Conservation (phyloP, 2,329 filamentous ascomycete species). For the Beauveria pseudobassiana region DNA sequence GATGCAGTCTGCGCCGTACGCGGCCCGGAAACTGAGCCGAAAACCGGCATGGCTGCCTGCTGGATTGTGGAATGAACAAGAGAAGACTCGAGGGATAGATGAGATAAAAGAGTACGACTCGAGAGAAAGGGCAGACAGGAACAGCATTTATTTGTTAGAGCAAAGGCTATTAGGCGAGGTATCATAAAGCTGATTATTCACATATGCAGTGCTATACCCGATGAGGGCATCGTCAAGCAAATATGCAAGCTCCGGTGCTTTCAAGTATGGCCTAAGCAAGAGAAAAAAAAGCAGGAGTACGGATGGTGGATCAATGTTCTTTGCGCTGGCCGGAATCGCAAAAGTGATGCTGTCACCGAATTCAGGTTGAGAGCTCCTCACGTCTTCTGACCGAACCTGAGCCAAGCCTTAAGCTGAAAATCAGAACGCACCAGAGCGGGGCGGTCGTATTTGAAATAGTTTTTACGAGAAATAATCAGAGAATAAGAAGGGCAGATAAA, state of each 20-base stretch:
- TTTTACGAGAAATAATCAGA: neutral
- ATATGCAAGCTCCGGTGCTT: neutral
- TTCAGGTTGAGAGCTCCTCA: neutral
- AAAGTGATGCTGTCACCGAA: slow-evolving; percentile 1
- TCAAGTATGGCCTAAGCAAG: neutral
- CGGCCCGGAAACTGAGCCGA: neutral
- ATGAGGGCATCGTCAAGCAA: neutral
- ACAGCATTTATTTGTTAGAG: neutral
- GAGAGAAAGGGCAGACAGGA: neutral
- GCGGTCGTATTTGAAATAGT: neutral
- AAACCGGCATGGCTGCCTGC: neutral
- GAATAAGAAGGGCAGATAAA: neutral
- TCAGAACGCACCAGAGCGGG: neutral
- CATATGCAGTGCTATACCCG: neutral
- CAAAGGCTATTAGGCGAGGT: neutral
- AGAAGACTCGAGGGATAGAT: neutral
- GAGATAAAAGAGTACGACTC: neutral
- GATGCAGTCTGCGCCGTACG: neutral
- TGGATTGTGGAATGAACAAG: neutral
- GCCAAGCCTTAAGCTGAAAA: neutral
- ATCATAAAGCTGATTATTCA: neutral
- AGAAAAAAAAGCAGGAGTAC: neutral
- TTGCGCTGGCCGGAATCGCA: neutral
- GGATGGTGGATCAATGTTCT: neutral
- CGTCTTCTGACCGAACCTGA: neutral